Percentiles rank a stretch among this genome's conserved stretches.
These are phyloP conservation scores for Dictyostelium intermedium DNA, from an alignment of 78 protist genomes.

Conservation along the genomic window DNA sequence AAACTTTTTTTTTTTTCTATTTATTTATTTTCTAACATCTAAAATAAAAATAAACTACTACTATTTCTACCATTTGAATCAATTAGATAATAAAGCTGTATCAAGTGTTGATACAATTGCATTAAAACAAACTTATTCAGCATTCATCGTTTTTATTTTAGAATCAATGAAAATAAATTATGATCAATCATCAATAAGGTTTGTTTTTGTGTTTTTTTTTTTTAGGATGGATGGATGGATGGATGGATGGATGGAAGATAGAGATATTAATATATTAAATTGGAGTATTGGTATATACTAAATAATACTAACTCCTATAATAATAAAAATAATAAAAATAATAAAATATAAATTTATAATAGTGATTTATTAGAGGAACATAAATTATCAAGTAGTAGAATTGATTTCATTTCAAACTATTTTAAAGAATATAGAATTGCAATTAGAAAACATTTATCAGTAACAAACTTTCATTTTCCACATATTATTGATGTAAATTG, in stretches of 20 bases:
- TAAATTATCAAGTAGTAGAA: constrained; percentile 48
- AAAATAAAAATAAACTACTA: background rate
- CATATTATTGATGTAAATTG: constrained; percentile 73
- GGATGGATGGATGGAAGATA: too few relatives aligned
- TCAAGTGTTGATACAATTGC: constrained; percentile 45
- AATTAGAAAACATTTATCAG: constrained; percentile 58
- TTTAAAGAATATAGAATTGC: constrained; percentile 56
- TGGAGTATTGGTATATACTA: too few relatives aligned
- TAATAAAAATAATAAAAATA: background rate
- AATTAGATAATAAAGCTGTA: constrained; percentile 28
- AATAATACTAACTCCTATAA: background rate
- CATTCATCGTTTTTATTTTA: constrained; percentile 39
- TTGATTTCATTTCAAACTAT: constrained; percentile 22
- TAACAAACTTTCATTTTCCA: constrained; percentile 73
- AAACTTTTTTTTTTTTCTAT: background rate
- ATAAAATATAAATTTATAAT: background rate
- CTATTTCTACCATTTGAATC: background rate
- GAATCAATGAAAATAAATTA: constrained; percentile 62
- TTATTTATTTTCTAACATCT: background rate
- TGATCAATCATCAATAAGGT: constrained; percentile 32
- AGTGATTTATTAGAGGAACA: constrained; percentile 69
- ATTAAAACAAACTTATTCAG: constrained; percentile 67
- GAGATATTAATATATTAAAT: too few relatives aligned
- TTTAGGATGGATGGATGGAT: too few relatives aligned
- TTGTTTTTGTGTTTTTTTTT: too few relatives aligned